These are phyloP conservation scores for Mangifera indica DNA, from an alignment of 345 rosid genomes.

Conservation along the genomic window DNA sequence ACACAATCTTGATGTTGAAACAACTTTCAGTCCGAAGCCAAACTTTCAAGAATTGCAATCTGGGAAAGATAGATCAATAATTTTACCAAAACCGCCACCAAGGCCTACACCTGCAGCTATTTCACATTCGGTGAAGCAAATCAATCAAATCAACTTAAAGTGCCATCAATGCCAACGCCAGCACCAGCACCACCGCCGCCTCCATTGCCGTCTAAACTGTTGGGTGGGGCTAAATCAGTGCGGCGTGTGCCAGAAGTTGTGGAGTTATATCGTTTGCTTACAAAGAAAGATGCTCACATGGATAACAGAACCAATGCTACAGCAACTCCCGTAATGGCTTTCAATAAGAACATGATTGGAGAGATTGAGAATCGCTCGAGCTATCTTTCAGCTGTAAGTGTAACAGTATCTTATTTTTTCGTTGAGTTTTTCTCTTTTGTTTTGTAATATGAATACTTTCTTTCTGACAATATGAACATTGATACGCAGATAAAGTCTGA, in stretches of 20 bases:
- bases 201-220: slow-evolving; percentile 58
- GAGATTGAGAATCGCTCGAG: slow-evolving; percentile 93
- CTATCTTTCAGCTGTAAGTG: slow-evolving; percentile 87
- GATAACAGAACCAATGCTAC: slow-evolving; percentile 44
- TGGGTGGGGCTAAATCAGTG: slow-evolving; percentile 50
- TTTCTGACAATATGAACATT: slow-evolving; percentile 1
- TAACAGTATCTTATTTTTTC: neutral
- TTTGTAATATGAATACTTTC: neutral
- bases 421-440: neutral
- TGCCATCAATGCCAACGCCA: slow-evolving; percentile 17
- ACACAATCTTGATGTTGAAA: slow-evolving; percentile 31
- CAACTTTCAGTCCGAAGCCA: slow-evolving; percentile 20
- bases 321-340: slow-evolving; percentile 40
- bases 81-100: slow-evolving; percentile 40
- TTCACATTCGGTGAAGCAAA: slow-evolving; percentile 21
- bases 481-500: slow-evolving; percentile 77
- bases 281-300: slow-evolving; percentile 57
- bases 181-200: slow-evolving; percentile 74
- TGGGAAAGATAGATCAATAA: slow-evolving; percentile 28
- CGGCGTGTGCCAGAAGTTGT: slow-evolving; percentile 80
- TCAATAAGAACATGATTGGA: slow-evolving; percentile 77
- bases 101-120: slow-evolving; percentile 21
- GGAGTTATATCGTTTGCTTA: slow-evolving; percentile 79
- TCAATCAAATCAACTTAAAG: slow-evolving; percentile 26
- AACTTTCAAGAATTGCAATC: slow-evolving; percentile 22